phyloP scores from a whole-genome alignment of 2,329 filamentous ascomycete genomes.

The Bipolaris zeicola region DNA sequence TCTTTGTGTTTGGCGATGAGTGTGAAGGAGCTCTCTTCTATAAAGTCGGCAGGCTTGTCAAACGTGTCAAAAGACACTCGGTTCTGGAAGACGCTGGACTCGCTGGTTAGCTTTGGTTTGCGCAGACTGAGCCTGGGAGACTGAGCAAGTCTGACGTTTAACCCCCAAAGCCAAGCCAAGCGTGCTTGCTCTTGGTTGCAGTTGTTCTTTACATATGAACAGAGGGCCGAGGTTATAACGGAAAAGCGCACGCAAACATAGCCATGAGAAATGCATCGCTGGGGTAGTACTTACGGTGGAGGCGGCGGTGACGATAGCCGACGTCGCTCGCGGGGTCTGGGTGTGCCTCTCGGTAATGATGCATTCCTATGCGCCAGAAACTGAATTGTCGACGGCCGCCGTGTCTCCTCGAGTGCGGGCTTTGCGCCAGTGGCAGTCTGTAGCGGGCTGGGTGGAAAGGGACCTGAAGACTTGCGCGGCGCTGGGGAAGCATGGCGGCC shows the following conservation, averaged over 20 bases:
- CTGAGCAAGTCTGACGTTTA: not conserved
- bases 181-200: not conserved
- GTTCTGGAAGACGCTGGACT: slow-evolving; percentile 63
- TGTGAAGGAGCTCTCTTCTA: slow-evolving; percentile 68
- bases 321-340: slow-evolving; percentile 41
- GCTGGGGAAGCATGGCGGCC: slow-evolving; percentile 38
- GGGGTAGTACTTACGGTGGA: slow-evolving; percentile 47
- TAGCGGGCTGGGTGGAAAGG: slow-evolving; percentile 32
- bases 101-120: slow-evolving; percentile 19
- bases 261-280: not conserved
- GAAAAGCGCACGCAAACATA: not conserved
- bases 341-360: slow-evolving; percentile 40
- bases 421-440: slow-evolving; percentile 28
- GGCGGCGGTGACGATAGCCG: slow-evolving; percentile 50
- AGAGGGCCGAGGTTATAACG: not conserved
- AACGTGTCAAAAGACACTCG: slow-evolving; percentile 79
- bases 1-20: slow-evolving; percentile 85
- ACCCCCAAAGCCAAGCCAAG: not conserved
- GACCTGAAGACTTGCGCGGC: slow-evolving; percentile 24
- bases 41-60: slow-evolving; percentile 68
- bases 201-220: not conserved
- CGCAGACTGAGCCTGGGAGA: not conserved
- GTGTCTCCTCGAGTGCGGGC: slow-evolving; percentile 33
- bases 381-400: slow-evolving; percentile 46
- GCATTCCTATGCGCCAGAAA: slow-evolving; percentile 44